Evolutionary conservation across 2,329 filamentous ascomycete species (phyloP).

Genomic region (Knoxdaviesia capensis): DNA sequence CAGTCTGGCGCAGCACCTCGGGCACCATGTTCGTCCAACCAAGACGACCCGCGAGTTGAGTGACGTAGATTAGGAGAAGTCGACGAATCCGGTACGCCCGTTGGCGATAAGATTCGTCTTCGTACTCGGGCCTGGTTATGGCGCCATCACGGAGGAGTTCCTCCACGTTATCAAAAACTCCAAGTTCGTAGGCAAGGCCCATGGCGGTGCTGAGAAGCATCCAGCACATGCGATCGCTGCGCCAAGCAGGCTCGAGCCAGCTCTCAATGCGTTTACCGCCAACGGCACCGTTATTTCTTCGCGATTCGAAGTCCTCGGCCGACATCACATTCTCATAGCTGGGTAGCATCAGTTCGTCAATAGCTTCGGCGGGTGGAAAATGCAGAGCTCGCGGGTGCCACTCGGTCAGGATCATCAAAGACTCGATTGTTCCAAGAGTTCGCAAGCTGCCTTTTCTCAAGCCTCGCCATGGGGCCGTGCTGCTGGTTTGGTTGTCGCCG

Average conservation of each 20-base stretch:
- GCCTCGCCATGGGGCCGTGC: slow-evolving; percentile 49
- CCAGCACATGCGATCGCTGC: slow-evolving; percentile 92
- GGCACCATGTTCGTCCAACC: slow-evolving; percentile 91
- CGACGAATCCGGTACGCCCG: slow-evolving; percentile 68
- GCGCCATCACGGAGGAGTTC: slow-evolving; percentile 40
- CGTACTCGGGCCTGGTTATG: slow-evolving; percentile 43
- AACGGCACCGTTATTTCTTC: slow-evolving; percentile 18
- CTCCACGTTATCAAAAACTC: slow-evolving; percentile 82
- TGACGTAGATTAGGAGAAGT: slow-evolving; percentile 75
- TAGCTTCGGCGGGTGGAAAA: slow-evolving; percentile 67
- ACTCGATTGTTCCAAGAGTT: slow-evolving; percentile 86
- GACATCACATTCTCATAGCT: slow-evolving; percentile 28
- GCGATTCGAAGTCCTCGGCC: slow-evolving; percentile 12
- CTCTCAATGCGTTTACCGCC: slow-evolving; percentile 77
- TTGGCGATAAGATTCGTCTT: slow-evolving; percentile 58
- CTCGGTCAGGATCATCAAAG: slow-evolving; percentile 80
- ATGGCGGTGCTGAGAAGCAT: slow-evolving; percentile 87
- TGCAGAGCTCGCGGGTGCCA: slow-evolving; percentile 93
- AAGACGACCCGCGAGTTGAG: slow-evolving; percentile 79
- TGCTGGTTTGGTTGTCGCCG: slow-evolving; percentile 44
- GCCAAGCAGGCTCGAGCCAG: slow-evolving; percentile 92
- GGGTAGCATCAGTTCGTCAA: slow-evolving; percentile 47
- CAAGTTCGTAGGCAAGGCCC: slow-evolving; percentile 79
- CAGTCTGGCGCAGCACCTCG: slow-evolving; percentile 36
- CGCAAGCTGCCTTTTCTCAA: slow-evolving; percentile 60